phyloP scores from a whole-genome alignment of 768 basidiomycete species.

The Lentinula edodes region DNA sequence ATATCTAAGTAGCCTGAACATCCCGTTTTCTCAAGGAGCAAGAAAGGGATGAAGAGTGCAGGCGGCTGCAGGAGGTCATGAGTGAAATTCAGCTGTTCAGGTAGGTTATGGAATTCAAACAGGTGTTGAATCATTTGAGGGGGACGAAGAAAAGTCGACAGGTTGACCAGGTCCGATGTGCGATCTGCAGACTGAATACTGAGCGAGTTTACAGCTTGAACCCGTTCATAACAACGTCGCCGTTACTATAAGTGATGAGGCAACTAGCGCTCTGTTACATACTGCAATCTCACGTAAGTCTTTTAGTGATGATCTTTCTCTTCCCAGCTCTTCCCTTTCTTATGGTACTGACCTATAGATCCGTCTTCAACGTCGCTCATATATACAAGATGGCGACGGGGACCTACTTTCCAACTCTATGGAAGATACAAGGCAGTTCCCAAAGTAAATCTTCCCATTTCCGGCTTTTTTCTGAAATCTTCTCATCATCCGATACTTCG shows the following conservation, averaged over 20 bases:
- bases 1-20: not conserved
- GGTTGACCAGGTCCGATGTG: too few species aligned
- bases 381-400: not conserved
- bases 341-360: not conserved
- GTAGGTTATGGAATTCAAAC: too few species aligned
- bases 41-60: not conserved
- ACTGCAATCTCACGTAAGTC: not conserved
- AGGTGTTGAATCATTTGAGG: too few species aligned
- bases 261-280: too few species aligned
- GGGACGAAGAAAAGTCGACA: too few species aligned
- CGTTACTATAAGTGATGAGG: not conserved
- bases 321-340: not conserved
- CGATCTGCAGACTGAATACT: too few species aligned
- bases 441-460: not conserved
- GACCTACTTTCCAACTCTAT: not conserved
- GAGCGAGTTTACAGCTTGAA: too few species aligned
- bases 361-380: constrained; percentile 5
- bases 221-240: not conserved
- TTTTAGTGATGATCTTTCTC: not conserved
- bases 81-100: not conserved
- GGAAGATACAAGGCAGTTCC: not conserved
- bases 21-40: not conserved
- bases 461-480: not conserved
- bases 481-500: not conserved
- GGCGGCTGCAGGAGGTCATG: not conserved